Base-by-base conservation (phyloP, 2,329 filamentous ascomycete genomes). In the Aspergillus pseudotamarii region DNA sequence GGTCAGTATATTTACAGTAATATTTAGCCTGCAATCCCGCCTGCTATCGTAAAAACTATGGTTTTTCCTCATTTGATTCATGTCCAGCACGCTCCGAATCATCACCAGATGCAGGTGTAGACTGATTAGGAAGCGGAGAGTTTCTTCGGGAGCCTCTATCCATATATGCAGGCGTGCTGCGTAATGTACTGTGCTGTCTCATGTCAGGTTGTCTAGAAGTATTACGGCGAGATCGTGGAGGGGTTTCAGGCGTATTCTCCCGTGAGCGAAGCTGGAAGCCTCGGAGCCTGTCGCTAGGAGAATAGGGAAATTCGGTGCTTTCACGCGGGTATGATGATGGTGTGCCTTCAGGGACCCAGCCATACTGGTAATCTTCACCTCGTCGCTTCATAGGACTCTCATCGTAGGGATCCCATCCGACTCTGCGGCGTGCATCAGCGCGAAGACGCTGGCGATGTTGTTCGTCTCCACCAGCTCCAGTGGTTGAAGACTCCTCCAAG, bases 381-480 rank as follows among this genome's bases (percentile, higher is more conserved):
- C 86, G 80, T 14, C 83, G 81, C 72, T 91, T 91, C 58, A 91
- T 81, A 0, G 89, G 89, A 61, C 86, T 89, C 72, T 91, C 89
- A 63, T 91, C 87, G 73, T 91, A 91, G 0, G 89, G 89, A 72
- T 91, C 89, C 76, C 90, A 91, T 14, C 89, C 89, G 0, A 91
- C 87, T 55, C 86, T 81, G 56, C 83, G 78, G 26, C 86, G 76
- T 4, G 89, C 89, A 66, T 90, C 87, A 4, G 83, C 78, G 16
- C 89, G 82, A 1, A 88, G 81, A 0, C 84, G 82, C 59, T 86
- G 86, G 8, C 89, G 85, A 60, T 88, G 81, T 36, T 88, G 83
- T 6, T 86, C 82, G 68, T 91, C 86, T 5, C 84, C 83, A 3
- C 88, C 88, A 1, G 88, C 86, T 32, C 89, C 89, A 1, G 88